A percentile compares a stretch with the other conserved stretches of the same genome.
Conservation (phyloP, 2,329 filamentous ascomycete genomes). For the Septoria linicola region DNA sequence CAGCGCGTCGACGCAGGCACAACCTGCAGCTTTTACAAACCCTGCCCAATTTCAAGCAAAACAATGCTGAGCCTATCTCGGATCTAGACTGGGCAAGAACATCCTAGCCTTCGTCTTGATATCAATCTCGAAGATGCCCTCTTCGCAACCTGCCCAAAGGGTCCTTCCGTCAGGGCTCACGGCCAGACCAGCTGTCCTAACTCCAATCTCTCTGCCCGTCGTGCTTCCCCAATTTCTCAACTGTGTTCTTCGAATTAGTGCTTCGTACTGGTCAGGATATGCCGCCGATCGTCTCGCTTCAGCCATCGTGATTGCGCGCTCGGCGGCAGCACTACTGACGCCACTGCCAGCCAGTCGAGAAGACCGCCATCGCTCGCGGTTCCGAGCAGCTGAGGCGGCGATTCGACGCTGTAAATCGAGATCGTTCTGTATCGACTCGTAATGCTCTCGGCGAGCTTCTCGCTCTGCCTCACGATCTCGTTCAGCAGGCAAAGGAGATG, state of each 20-base stretch:
- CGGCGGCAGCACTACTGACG: conserved; percentile 4
- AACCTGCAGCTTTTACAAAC: not conserved
- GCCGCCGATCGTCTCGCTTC: conserved; percentile 23
- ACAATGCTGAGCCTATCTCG: conserved; percentile 14
- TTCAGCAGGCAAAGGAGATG: conserved; percentile 23
- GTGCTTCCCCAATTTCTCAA: conserved; percentile 18
- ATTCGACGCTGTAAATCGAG: conserved; percentile 23
- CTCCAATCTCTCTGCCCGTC: conserved; percentile 36
- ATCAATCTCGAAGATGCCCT: conserved; percentile 73
- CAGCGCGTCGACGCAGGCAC: not conserved
- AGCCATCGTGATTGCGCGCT: conserved; percentile 12
- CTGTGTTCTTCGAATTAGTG: conserved; percentile 22
- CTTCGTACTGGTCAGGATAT: conserved; percentile 31
- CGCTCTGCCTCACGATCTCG: conserved; percentile 11
- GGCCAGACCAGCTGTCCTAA: conserved; percentile 49
- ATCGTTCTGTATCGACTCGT: conserved; percentile 21
- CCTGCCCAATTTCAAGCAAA: not conserved
- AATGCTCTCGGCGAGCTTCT: conserved; percentile 13
- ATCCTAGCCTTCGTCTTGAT: conserved; percentile 65
- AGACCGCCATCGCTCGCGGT: conserved; percentile 24
- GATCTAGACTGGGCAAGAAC: conserved; percentile 42
- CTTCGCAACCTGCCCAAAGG: conserved; percentile 55
- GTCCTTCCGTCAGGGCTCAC: conserved; percentile 50
- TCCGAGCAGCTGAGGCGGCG: conserved; percentile 19
- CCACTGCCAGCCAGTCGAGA: conserved; percentile 13